These are phyloP conservation scores for Fusarium agapanthi DNA, from an alignment of 2,329 filamentous ascomycete genomes.

Conservation along the genomic window DNA sequence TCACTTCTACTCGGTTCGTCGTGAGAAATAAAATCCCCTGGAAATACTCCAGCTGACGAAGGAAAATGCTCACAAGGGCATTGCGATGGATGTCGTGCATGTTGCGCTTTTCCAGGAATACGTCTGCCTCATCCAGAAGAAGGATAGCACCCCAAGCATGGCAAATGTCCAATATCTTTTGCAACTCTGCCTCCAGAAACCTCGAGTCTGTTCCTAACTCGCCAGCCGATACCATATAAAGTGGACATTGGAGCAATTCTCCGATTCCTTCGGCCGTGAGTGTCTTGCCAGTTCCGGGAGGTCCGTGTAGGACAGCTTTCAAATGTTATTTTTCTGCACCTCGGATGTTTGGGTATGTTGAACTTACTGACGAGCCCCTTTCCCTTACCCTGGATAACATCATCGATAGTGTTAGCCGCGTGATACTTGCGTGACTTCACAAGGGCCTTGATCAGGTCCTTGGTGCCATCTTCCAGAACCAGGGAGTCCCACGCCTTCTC, in stretches of 20 bases:
- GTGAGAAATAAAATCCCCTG: conserved; percentile 91
- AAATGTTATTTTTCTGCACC: conserved; percentile 24
- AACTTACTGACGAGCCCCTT: conserved; percentile 76
- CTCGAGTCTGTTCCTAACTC: conserved; percentile 83
- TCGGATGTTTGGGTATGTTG: background rate
- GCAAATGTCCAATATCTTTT: conserved; percentile 86
- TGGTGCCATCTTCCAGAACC: conserved; percentile 71
- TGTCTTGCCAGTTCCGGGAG: conserved; percentile 88
- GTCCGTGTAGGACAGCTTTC: conserved; percentile 77
- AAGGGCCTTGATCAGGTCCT: conserved; percentile 75
- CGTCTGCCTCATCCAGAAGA: conserved; percentile 85
- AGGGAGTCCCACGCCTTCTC: conserved; percentile 82
- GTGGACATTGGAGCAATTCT: conserved; percentile 80
- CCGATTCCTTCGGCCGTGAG: conserved; percentile 88
- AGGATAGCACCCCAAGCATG: conserved; percentile 88
- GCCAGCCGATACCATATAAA: conserved; percentile 85
- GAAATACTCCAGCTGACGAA: conserved; percentile 89
- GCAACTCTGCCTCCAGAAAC: conserved; percentile 77
- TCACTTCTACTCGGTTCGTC: conserved; percentile 80
- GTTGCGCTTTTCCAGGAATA: conserved; percentile 84
- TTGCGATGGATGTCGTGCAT: conserved; percentile 87
- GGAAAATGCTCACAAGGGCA: conserved; percentile 85
- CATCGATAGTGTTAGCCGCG: conserved; percentile 82
- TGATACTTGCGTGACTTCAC: conserved; percentile 88
- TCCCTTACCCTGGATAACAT: conserved; percentile 84